Evolutionary conservation across 768 basidiomycete genomes (phyloP).

Genomic region (Trametes elegans): DNA sequence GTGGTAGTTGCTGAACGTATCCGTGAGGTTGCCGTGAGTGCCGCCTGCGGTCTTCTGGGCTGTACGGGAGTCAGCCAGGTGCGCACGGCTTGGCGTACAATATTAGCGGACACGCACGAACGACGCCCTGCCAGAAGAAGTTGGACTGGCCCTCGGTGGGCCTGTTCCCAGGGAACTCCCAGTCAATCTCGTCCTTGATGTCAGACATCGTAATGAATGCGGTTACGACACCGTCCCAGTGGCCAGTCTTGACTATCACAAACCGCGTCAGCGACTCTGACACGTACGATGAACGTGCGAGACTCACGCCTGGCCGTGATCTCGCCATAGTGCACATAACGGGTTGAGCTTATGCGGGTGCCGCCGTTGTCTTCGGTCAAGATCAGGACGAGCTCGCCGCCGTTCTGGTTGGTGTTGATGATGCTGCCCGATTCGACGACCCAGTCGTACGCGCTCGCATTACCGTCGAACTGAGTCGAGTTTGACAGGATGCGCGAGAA

Average conservation of each 20-base stretch:
- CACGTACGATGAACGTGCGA: background rate
- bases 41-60: slow-evolving; percentile 50
- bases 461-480: slow-evolving; percentile 66
- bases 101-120: slow-evolving; percentile 44
- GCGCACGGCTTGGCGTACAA: background rate
- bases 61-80: slow-evolving; percentile 17
- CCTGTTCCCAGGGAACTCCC: slow-evolving; percentile 73
- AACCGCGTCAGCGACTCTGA: background rate
- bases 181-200: slow-evolving; percentile 84
- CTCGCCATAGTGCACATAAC: slow-evolving; percentile 79
- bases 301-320: slow-evolving; percentile 60
- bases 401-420: slow-evolving; percentile 58
- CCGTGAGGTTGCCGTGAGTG: slow-evolving; percentile 46
- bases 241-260: slow-evolving; percentile 68
- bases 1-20: slow-evolving; percentile 72
- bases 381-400: slow-evolving; percentile 63
- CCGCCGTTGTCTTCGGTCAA: slow-evolving; percentile 74
- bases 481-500: slow-evolving; percentile 67
- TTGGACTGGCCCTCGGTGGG: slow-evolving; percentile 75
- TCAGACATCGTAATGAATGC: slow-evolving; percentile 83
- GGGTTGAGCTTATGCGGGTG: slow-evolving; percentile 74
- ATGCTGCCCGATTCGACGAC: slow-evolving; percentile 65
- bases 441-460: slow-evolving; percentile 74
- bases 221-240: slow-evolving; percentile 79
- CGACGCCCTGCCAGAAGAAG: slow-evolving; percentile 72